These are phyloP conservation scores for Chloromonas sp. DNA, from an alignment of 163 green algal species.

Conservation along the genomic window DNA sequence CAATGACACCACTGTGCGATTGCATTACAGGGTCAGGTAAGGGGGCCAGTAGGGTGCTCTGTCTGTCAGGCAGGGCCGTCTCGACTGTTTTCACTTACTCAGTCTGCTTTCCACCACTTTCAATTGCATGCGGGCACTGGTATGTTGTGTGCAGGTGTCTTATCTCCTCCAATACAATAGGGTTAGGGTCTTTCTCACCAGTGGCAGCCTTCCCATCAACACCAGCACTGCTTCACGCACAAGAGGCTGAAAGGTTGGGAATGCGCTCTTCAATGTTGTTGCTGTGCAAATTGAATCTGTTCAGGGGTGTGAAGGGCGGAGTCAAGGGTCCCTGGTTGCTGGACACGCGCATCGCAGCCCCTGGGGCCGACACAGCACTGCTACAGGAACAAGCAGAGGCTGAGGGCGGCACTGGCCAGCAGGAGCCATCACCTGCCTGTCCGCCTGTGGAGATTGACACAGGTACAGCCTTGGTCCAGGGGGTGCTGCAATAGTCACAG, in stretches of 20 bases:
- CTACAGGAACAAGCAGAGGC: not conserved
- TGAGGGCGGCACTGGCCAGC: not conserved
- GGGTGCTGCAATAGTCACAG: not conserved
- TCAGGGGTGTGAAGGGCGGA: not conserved
- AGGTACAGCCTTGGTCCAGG: slow-evolving; percentile 11
- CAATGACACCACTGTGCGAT: slow-evolving; percentile 68
- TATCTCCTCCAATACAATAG: too few species aligned
- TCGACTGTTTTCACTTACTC: not conserved
- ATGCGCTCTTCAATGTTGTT: too few species aligned
- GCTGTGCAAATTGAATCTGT: too few species aligned
- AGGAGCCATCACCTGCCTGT: not conserved
- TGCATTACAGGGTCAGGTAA: slow-evolving; percentile 53
- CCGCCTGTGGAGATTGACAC: slow-evolving; percentile 53
- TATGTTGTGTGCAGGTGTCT: not conserved
- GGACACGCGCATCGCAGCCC: slow-evolving; percentile 25
- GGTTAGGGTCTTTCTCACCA: too few species aligned
- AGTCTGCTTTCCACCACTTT: not conserved
- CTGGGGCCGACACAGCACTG: not conserved
- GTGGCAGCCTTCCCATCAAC: too few species aligned
- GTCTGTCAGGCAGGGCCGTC: not conserved
- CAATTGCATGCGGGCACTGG: not conserved
- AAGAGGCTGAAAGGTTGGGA: too few species aligned
- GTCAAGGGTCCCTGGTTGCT: slow-evolving; percentile 20
- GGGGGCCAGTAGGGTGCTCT: not conserved
- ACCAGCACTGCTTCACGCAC: too few species aligned